phyloP scores from a whole-genome alignment of 768 basidiomycete species.

The Rhodosporidiobolus sp. region DNA sequence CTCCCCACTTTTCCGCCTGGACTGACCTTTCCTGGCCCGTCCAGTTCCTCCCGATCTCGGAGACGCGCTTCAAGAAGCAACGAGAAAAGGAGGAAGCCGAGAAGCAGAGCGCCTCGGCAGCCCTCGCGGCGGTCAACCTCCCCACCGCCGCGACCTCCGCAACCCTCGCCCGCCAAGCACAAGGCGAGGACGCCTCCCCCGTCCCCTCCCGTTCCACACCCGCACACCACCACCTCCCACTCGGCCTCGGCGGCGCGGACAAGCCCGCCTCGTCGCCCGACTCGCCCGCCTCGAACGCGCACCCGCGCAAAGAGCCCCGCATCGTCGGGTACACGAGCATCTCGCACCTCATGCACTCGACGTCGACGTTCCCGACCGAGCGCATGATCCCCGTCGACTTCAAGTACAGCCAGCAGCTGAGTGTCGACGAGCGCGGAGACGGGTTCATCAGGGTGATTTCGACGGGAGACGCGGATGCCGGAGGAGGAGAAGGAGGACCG shows the following conservation, averaged over 20 bases:
- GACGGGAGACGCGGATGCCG: conserved; percentile 31
- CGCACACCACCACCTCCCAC: conserved; percentile 15
- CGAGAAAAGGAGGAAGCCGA: conserved; percentile 68
- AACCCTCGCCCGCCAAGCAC: conserved; percentile 16
- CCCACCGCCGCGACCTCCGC: conserved; percentile 28
- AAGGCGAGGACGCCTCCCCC: background rate
- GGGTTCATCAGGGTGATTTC: conserved; percentile 75
- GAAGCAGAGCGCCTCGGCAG: conserved; percentile 10
- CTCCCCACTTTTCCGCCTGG: too few relatives aligned
- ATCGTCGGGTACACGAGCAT: conserved; percentile 81
- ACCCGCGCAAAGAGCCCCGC: conserved; percentile 47
- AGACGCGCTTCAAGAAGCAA: conserved; percentile 98
- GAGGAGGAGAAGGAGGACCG: conserved; percentile 9
- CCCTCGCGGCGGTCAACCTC: conserved; percentile 12
- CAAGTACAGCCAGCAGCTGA: conserved; percentile 82
- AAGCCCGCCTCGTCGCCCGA: conserved; percentile 45
- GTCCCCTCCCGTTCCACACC: background rate
- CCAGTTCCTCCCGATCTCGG: conserved; percentile 88
- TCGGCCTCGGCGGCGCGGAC: conserved; percentile 13
- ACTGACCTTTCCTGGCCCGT: background rate
- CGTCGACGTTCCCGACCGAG: conserved; percentile 76
- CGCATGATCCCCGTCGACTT: conserved; percentile 71
- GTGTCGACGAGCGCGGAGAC: conserved; percentile 76
- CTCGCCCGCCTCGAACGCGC: conserved; percentile 20
- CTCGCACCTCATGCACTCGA: conserved; percentile 82